These are phyloP conservation scores for Rhodotorula toruloides DNA, from an alignment of 768 basidiomycete genomes.

Conservation along the genomic window DNA sequence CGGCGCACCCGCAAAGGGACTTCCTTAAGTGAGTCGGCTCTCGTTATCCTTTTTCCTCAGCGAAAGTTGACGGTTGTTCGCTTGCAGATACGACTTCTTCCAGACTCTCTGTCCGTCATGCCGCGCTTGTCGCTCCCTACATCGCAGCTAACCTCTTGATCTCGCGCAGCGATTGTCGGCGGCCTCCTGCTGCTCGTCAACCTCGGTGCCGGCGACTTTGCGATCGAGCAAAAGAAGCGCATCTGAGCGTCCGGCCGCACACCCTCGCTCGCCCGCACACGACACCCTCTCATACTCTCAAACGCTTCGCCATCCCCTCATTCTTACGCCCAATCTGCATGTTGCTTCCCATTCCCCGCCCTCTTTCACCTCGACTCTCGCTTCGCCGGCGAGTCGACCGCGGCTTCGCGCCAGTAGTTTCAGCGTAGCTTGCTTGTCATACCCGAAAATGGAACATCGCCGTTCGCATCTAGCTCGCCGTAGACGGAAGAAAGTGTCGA, in stretches of 20 bases:
- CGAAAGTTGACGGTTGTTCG: neutral
- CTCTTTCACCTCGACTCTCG: too few relatives aligned
- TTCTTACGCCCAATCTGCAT: too few relatives aligned
- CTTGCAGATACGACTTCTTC: conserved; percentile 90
- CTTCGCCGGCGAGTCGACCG: too few relatives aligned
- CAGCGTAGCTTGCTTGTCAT: too few relatives aligned
- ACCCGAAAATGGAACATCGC: too few relatives aligned
- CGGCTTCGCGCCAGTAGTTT: too few relatives aligned
- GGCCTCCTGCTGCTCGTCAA: conserved; percentile 95
- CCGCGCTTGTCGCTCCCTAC: neutral
- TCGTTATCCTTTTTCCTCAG: conserved; percentile 25
- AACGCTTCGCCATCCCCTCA: too few relatives aligned
- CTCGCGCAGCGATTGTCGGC: conserved; percentile 65
- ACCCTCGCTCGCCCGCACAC: neutral
- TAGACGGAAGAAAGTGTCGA: too few relatives aligned
- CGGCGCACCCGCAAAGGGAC: conserved; percentile 88
- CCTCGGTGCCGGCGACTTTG: conserved; percentile 95
- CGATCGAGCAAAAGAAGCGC: conserved; percentile 94
- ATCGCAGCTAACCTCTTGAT: conserved; percentile 10
- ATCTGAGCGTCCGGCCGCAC: neutral
- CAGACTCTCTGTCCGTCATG: conserved; percentile 57
- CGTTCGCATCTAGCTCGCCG: too few relatives aligned
- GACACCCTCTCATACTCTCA: too few relatives aligned
- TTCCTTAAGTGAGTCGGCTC: conserved; percentile 79
- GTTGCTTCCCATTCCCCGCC: too few relatives aligned